These are phyloP conservation scores for Hevea brasiliensis DNA, from an alignment of 345 rosid genomes.

Conservation along the genomic window DNA sequence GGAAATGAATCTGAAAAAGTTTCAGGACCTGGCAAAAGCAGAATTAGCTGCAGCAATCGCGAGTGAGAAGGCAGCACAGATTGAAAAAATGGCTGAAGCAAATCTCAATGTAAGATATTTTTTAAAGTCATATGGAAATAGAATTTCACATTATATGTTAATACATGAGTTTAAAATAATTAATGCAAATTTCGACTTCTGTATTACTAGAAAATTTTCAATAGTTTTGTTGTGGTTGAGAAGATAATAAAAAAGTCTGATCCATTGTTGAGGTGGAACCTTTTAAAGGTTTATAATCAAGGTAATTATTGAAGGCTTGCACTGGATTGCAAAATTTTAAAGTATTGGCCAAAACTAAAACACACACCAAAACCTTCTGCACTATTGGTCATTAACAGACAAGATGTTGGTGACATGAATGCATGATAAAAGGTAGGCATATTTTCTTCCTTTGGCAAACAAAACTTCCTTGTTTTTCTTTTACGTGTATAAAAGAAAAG, in stretches of 20 bases:
- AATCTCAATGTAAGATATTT: constrained; percentile 71
- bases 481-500: neutral
- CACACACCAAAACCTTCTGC: neutral
- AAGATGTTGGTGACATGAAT: neutral
- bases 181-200: neutral
- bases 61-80: constrained; percentile 79
- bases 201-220: neutral
- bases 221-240: neutral
- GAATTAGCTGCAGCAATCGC: constrained; percentile 70
- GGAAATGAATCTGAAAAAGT: constrained; percentile 50
- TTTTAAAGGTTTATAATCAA: neutral
- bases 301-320: neutral
- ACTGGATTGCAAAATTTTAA: neutral
- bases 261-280: neutral
- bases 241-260: neutral
- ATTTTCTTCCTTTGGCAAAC: neutral
- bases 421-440: neutral
- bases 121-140: neutral
- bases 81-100: constrained; percentile 86
- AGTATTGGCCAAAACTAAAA: neutral
- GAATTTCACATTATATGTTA: neutral
- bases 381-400: neutral
- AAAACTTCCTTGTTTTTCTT: constrained; percentile 7
- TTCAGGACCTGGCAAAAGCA: constrained; percentile 74
- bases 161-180: neutral